These are phyloP conservation scores for Hypoxylon sp. DNA, from an alignment of 2,329 filamentous ascomycete species.

Conservation along the genomic window DNA sequence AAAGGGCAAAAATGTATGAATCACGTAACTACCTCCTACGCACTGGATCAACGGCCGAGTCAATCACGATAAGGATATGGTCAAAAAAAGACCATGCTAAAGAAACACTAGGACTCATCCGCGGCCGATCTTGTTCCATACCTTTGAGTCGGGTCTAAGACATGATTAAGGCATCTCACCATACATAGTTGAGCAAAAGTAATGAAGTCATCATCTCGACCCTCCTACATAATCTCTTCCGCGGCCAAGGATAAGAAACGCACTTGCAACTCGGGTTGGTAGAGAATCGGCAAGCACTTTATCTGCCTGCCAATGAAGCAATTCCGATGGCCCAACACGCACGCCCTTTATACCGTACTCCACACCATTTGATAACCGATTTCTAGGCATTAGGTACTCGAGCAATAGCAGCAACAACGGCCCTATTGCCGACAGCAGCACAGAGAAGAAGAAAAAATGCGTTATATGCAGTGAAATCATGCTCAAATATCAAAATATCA, in stretches of 20 bases:
- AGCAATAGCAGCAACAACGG: background rate
- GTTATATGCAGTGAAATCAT: background rate
- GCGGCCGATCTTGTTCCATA: background rate
- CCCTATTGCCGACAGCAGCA: background rate
- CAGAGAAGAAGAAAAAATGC: background rate
- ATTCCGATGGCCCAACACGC: background rate
- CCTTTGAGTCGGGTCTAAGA: background rate
- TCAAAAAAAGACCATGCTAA: background rate
- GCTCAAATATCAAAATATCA: background rate
- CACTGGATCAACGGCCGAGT: background rate
- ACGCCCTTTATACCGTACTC: background rate
- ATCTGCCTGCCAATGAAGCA: background rate
- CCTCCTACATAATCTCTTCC: background rate
- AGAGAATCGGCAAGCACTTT: slow-evolving; percentile 1
- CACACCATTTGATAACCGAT: background rate
- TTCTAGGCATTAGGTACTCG: background rate
- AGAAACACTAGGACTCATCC: background rate
- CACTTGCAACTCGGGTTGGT: background rate
- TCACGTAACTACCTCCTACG: background rate
- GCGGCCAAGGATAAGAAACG: background rate
- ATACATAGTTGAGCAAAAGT: background rate
- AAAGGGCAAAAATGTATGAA: background rate
- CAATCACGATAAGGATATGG: background rate
- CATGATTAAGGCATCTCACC: background rate
- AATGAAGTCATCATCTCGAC: background rate